A percentile compares a stretch with the other conserved stretches of the same genome.
Conservation (phyloP, 495 filamentous ascomycete genomes). For the Neurospora tetrasperma region DNA sequence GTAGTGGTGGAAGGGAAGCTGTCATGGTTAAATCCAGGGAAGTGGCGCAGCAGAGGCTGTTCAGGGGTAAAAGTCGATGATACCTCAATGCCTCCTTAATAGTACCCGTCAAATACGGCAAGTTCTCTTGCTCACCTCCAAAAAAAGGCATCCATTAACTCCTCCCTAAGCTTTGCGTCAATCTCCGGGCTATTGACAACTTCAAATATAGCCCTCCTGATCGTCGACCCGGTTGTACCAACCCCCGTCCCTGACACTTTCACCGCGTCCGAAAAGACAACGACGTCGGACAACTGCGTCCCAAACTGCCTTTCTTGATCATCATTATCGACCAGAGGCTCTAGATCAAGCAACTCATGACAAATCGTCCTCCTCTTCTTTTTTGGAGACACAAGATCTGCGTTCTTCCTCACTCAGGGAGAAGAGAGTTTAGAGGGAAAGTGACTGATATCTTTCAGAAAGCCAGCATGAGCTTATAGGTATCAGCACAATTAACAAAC, state of each 20-base stretch:
- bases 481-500: no score
- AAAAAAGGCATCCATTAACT: slow-evolving; percentile 27
- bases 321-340: slow-evolving; percentile 3
- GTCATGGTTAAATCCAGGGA: background rate
- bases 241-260: slow-evolving; percentile 24
- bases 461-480: background rate
- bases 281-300: slow-evolving; percentile 13
- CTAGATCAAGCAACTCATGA: slow-evolving; percentile 17
- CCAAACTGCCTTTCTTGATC: slow-evolving; percentile 14
- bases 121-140: slow-evolving; percentile 14
- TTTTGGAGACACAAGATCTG: background rate
- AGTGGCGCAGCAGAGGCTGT: background rate
- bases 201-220: slow-evolving; percentile 28
- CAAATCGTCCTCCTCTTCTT: slow-evolving; percentile 17
- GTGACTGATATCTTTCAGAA: background rate
- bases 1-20: no score
- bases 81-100: slow-evolving; percentile 24
- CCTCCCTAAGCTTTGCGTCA: slow-evolving; percentile 18
- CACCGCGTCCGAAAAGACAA: slow-evolving; percentile 23
- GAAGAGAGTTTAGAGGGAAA: no score
- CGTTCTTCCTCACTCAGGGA: background rate
- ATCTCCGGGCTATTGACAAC: slow-evolving; percentile 24
- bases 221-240: slow-evolving; percentile 33
- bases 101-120: slow-evolving; percentile 29
- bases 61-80: background rate